A percentile compares a stretch with the other conserved stretches of the same genome.
These are phyloP conservation scores for Tetrapisispora pingtungensis DNA, from an alignment of 805 yeast genomes.

Conservation along the genomic window DNA sequence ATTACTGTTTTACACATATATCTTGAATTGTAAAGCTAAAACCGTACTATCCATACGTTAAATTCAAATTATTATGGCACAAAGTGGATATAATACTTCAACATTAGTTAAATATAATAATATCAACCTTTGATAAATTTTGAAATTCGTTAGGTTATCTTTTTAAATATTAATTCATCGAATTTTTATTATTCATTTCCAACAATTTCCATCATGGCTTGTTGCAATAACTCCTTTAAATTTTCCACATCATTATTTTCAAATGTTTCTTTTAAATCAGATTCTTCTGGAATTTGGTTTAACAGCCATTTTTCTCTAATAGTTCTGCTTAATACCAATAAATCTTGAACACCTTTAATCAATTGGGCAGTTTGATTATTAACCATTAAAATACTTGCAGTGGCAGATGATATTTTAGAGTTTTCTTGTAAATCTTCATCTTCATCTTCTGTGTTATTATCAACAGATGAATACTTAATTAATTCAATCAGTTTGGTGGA, in stretches of 20 bases:
- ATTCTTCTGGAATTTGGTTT: conserved; percentile 22
- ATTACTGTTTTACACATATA: no score
- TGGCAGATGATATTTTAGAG: conserved; percentile 20
- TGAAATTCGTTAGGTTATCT: no score
- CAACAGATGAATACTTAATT: conserved; percentile 20
- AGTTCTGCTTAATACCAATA: conserved; percentile 24
- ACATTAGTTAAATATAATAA: no score
- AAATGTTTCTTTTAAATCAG: conserved; percentile 2
- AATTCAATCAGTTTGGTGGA: conserved; percentile 24
- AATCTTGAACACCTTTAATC: conserved; percentile 27
- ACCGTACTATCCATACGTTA: no score
- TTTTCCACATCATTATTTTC: conserved; percentile 9
- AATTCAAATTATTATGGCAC: no score
- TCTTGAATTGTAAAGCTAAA: no score
- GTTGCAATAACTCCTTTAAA: conserved; percentile 14
- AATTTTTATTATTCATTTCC: conserved; percentile 5
- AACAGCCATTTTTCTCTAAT: conserved; percentile 29
- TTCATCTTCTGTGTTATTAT: conserved; percentile 9
- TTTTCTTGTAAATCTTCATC: conserved; percentile 6
- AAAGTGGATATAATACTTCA: no score
- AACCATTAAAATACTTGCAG: conserved; percentile 22
- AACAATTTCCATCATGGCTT: conserved; percentile 15
- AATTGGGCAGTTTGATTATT: conserved; percentile 25
- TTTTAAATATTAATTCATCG: no score
- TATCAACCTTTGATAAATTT: no score